A percentile compares a stretch with the other conserved stretches of the same genome.
Conservation (phyloP, 73 alveolate species). For the Paramecium pentaurelia region DNA sequence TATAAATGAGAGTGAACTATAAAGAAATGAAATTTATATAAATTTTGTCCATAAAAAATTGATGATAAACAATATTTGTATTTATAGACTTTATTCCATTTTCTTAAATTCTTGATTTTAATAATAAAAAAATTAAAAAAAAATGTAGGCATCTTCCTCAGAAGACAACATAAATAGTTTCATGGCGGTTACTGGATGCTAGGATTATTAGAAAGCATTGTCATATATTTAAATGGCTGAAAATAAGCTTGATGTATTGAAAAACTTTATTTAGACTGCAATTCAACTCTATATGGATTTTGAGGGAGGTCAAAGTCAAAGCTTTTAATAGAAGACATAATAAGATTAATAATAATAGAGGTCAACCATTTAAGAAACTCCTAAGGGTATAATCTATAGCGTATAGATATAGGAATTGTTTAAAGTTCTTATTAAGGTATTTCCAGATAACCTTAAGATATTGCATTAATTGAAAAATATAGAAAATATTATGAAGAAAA, state of each 20-base stretch:
- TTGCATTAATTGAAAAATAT: neutral
- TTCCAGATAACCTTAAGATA: neutral
- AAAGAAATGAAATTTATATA: neutral
- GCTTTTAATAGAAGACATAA: neutral
- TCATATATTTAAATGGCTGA: constrained; percentile 17
- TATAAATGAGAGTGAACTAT: neutral
- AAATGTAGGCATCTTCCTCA: neutral
- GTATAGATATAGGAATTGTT: neutral
- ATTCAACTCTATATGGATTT: constrained; percentile 6
- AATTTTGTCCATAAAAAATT: neutral
- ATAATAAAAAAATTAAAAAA: neutral
- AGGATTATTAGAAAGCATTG: neutral
- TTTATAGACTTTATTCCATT: neutral
- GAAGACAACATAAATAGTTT: neutral
- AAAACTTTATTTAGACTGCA: neutral
- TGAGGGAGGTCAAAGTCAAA: neutral
- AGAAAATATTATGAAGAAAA: neutral
- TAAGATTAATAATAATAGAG: neutral
- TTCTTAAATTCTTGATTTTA: neutral
- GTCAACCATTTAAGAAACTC: neutral
- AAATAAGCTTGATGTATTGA: neutral
- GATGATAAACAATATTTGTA: neutral
- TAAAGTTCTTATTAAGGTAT: neutral
- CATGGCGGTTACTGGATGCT: neutral
- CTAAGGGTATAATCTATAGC: neutral